Base-by-base conservation (phyloP, 2,329 filamentous ascomycete species). In the Arthrocladium fulminans region DNA sequence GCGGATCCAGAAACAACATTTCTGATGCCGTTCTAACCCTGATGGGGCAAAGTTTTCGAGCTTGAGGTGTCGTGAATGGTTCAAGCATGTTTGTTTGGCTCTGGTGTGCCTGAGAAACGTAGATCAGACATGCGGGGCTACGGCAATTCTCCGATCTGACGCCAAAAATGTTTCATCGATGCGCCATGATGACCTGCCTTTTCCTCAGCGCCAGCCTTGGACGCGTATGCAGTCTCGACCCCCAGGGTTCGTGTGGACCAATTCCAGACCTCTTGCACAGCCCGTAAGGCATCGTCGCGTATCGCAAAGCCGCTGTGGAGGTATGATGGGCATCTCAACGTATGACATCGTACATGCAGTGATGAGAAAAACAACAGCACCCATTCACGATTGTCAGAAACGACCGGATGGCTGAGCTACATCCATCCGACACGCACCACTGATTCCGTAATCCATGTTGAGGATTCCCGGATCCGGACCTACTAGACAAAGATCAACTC, bases 291-390 rank as follows among this genome's bases (percentile, higher is more conserved):
- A n/a, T n/a, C n/a, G 25, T 30, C 30, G 15, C 41, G 4, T 3
- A 9, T 34, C 25, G 41, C 23, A 32, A 7, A 20, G 25, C 12
- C 41, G 13, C 17, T 32, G 29, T 10, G 22, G 12, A 30, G 29
- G 22, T 23, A 43, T 29, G 20, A 19, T 20, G 25, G 13, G 9
- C 15, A 13, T 23, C 9, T 19, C 41, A 17, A 30, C 13, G 12
- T 34, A 44, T 44, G 41, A 44, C 41, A 44, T 44, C 24, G 9
- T 40, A 23, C 37, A 5, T 22, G 19, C 37, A 6, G 7, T 10
- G 19, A 40, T 22, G 37, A 15, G 6, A 7, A 22, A 40, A 7
- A 40, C n/a, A 40, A 40, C 17, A 15, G 22, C 22, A 9, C 8
- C 17, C 23, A 15, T 6, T 22, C 8, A 19, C 37, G 7, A 3